Evolutionary conservation across 495 filamentous ascomycete genomes (phyloP), one percentile per base, ranked within the genome.

Genomic region (Penicillium atrosanguineum): DNA sequence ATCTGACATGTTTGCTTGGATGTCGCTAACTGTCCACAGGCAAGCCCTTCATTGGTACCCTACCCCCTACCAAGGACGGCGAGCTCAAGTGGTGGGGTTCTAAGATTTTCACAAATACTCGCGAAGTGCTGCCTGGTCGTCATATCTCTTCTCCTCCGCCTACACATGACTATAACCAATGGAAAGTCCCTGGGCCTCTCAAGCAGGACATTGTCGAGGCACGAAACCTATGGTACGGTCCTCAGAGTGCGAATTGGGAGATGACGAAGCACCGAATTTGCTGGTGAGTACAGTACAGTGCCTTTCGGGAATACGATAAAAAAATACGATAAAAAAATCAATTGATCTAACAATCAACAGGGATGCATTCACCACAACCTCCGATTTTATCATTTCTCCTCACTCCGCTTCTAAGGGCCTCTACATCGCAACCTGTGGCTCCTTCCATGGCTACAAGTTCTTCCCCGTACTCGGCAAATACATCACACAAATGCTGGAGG

Each of bases 381-480:
- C 82, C 21, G 79, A 83, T 55, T 83, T 82, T 56, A 79, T 83
- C 34, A 83, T 85, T 48, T 75, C 73, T 25, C 65, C 74, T 16
- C 83, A 86, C 57, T 72, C 82, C 0, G 69, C 69, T 25, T 75
- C 71, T 34, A 59, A 70, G 34, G 75, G 75, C 25, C 68, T 82
- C 7, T 79, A 72, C 49, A 52, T 82, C 20, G 79, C 79, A 1
- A 79, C 76, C 0, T 75, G 76, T 28, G 79, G 79, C 19, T 73
- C 73, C 8, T 77, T 73, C 54, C 79, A 78, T 53, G 77, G 73
- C 25, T 86, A 71, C 68, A 86, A 86, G 61, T 85, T 86, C 68
- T 69, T 85, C 50, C 82, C 83, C 0, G 76, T 79, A 12, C 69
- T 86, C 38, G 83, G 83, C 15, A 72, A 79, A 23, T 83, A 85